phyloP scores from a whole-genome alignment of 306 rosid genomes.

The Vigna trinervia region DNA sequence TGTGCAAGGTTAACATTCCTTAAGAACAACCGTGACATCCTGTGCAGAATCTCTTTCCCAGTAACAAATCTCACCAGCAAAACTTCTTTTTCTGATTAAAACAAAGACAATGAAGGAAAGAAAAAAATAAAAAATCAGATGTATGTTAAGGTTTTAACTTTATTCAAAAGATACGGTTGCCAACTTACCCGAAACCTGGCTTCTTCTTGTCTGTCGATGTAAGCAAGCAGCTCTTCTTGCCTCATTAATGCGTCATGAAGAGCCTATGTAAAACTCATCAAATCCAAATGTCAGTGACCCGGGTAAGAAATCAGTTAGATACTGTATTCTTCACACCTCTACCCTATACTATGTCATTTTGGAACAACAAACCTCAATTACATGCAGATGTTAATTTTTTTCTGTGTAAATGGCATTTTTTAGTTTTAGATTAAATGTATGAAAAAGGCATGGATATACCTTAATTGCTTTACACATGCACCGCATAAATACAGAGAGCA shows the following conservation, averaged over 20 bases:
- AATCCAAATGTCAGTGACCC: slow-evolving; percentile 35
- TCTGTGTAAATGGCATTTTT: neutral
- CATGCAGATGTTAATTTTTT: slow-evolving; percentile 10
- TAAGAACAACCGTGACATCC: slow-evolving; percentile 34
- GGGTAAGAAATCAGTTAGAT: slow-evolving; percentile 14
- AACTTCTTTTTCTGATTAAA: slow-evolving; percentile 84
- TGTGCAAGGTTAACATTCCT: slow-evolving; percentile 37
- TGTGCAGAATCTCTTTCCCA: slow-evolving; percentile 40
- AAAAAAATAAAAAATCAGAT: slow-evolving; percentile 33
- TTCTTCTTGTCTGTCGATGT: slow-evolving; percentile 85
- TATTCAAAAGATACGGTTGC: neutral
- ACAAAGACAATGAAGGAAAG: slow-evolving; percentile 36
- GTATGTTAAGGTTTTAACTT: slow-evolving; percentile 18
- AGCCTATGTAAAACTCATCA: slow-evolving; percentile 62
- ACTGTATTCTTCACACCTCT: slow-evolving; percentile 14
- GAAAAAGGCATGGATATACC: slow-evolving; percentile 2
- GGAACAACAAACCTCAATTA: slow-evolving; percentile 19
- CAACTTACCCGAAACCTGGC: slow-evolving; percentile 79
- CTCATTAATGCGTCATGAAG: slow-evolving; percentile 90
- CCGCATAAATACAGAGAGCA: slow-evolving; percentile 13
- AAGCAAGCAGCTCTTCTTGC: slow-evolving; percentile 97
- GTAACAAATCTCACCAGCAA: slow-evolving; percentile 72
- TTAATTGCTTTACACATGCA: slow-evolving; percentile 34
- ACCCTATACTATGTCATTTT: neutral
- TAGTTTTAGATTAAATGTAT: slow-evolving; percentile 3